These are phyloP conservation scores for Dorcoceras hygrometricum DNA, from an alignment of 257 asterid species.

Conservation along the genomic window DNA sequence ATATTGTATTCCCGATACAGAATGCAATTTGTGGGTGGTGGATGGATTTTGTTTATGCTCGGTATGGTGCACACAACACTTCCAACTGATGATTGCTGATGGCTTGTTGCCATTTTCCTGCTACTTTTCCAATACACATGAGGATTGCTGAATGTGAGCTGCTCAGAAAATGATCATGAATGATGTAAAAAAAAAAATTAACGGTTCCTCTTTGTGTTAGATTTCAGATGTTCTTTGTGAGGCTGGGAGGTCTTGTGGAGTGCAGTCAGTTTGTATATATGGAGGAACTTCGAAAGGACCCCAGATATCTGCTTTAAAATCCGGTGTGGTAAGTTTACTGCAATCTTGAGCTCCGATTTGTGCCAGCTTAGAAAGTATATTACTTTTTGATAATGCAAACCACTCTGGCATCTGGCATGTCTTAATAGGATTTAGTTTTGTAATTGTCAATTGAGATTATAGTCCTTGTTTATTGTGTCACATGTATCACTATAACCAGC, in stretches of 20 bases:
- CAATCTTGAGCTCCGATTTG: conserved; percentile 14
- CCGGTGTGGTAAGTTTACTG: conserved; percentile 77
- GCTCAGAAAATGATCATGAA: neutral
- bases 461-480: neutral
- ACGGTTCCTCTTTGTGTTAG: conserved; percentile 36
- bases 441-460: neutral
- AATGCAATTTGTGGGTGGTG: neutral
- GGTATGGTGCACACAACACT: neutral
- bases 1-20: neutral
- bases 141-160: neutral
- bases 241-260: conserved; percentile 86
- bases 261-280: conserved; percentile 72
- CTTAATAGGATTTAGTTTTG: neutral
- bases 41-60: neutral
- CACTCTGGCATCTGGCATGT: conserved; percentile 9
- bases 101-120: neutral
- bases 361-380: neutral
- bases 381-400: conserved; percentile 2
- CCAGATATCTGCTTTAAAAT: conserved; percentile 76
- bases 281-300: conserved; percentile 95
- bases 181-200: conserved; percentile 23
- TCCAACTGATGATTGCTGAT: neutral
- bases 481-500: neutral
- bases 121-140: neutral
- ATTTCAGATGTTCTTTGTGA: conserved; percentile 84